Conservation (phyloP, 2,329 filamentous ascomycete species). For the Xylariales sp. region DNA sequence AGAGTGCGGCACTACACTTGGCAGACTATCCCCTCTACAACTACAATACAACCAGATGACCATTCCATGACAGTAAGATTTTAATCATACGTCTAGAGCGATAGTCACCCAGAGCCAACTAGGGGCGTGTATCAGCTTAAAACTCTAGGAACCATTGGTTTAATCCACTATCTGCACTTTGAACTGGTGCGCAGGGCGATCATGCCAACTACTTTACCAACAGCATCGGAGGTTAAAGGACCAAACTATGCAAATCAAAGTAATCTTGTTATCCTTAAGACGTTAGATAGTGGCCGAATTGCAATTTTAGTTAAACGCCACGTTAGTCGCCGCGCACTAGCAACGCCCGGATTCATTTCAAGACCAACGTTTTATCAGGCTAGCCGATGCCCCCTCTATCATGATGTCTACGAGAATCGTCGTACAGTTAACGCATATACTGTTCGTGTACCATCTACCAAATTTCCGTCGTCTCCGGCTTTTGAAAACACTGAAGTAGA, state of each 20-base stretch:
- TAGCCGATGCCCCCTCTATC: conserved; percentile 19
- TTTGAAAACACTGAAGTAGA: not conserved
- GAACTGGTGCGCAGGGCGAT: not conserved
- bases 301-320: conserved; percentile 6
- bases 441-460: not conserved
- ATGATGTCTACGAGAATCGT: conserved; percentile 15
- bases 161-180: not conserved
- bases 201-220: not conserved
- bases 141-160: not conserved
- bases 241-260: not conserved
- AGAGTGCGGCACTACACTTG: too few relatives aligned
- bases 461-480: not conserved
- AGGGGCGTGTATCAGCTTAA: not conserved
- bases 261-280: too few relatives aligned
- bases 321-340: not conserved
- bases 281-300: conserved; percentile 10
- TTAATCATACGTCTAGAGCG: not conserved
- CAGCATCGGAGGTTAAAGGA: not conserved
- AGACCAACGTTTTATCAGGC: conserved; percentile 15
- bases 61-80: not conserved
- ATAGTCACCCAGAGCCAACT: not conserved
- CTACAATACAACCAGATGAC: too few relatives aligned
- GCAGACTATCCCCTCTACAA: too few relatives aligned
- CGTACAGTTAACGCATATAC: conserved; percentile 17
- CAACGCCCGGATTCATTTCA: conserved; percentile 11